phyloP scores from a whole-genome alignment of 495 filamentous ascomycete genomes.

The Astrothelium macrocarpum region DNA sequence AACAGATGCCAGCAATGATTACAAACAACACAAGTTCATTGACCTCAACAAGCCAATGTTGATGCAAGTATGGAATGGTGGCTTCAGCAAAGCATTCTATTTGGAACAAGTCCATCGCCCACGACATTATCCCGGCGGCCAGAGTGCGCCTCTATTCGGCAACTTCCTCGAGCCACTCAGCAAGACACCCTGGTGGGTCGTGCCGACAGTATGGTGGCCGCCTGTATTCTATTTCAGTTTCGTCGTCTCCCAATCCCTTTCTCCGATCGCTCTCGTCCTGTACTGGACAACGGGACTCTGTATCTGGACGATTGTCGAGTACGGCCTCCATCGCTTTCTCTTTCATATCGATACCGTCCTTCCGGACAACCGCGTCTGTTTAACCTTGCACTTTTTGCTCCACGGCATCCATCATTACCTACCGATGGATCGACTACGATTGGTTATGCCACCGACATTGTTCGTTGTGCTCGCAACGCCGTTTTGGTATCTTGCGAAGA shows the following conservation, averaged over 20 bases:
- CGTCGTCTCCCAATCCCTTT: constrained; percentile 52
- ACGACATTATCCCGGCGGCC: constrained; percentile 85
- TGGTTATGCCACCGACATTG: constrained; percentile 93
- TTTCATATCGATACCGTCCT: constrained; percentile 93
- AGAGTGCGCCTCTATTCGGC: constrained; percentile 88
- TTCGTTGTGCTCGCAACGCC: constrained; percentile 77
- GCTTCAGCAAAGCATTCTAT: constrained; percentile 89
- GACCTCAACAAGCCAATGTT: constrained; percentile 81
- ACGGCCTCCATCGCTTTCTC: constrained; percentile 77
- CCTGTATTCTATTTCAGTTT: constrained; percentile 64
- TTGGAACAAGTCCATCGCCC: constrained; percentile 92
- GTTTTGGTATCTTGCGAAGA: constrained; percentile 88
- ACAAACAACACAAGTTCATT: constrained; percentile 81
- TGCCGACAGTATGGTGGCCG: constrained; percentile 83
- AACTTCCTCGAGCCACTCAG: constrained; percentile 95
- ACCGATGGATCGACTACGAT: constrained; percentile 92
- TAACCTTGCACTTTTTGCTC: constrained; percentile 86
- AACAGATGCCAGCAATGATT: constrained; percentile 67
- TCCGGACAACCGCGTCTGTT: constrained; percentile 80
- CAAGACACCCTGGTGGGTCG: constrained; percentile 86
- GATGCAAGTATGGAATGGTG: constrained; percentile 78
- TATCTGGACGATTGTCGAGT: constrained; percentile 88
- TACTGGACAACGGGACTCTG: constrained; percentile 58
- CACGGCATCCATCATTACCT: constrained; percentile 98
- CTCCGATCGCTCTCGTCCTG: constrained; percentile 32